phyloP scores from a whole-genome alignment of 1,284 basidiomycete species.

The Coniferiporia weirii region DNA sequence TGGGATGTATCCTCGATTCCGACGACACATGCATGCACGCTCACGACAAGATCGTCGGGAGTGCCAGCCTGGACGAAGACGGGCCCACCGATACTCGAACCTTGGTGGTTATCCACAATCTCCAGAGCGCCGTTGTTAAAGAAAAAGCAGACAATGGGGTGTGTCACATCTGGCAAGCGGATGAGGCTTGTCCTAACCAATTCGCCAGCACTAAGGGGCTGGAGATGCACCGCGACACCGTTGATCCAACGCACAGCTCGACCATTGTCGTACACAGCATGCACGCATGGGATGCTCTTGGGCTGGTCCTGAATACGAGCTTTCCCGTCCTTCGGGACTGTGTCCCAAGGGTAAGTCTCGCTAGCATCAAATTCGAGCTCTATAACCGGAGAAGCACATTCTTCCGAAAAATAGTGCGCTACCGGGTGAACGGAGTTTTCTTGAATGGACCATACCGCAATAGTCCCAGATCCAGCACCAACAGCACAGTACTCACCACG shows the following conservation, averaged over 20 bases:
- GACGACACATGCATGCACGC: slow-evolving; percentile 46
- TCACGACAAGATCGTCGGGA: slow-evolving; percentile 45
- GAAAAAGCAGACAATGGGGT: slow-evolving; percentile 51
- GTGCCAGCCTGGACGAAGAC: slow-evolving; percentile 43
- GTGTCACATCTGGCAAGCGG: slow-evolving; percentile 39
- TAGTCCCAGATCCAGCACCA: slow-evolving; percentile 56
- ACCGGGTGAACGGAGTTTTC: slow-evolving; percentile 36
- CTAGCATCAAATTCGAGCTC: slow-evolving; percentile 5
- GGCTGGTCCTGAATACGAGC: slow-evolving; percentile 4
- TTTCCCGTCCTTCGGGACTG: not conserved
- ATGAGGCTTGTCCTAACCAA: slow-evolving; percentile 35
- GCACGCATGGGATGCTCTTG: slow-evolving; percentile 28
- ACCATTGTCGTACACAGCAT: slow-evolving; percentile 55
- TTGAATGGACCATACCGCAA: slow-evolving; percentile 52
- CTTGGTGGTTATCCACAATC: slow-evolving; percentile 36
- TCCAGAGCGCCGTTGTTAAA: slow-evolving; percentile 62
- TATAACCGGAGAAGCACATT: slow-evolving; percentile 39
- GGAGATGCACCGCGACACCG: not conserved
- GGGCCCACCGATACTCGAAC: slow-evolving; percentile 31
- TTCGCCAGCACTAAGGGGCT: not conserved
- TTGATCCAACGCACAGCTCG: slow-evolving; percentile 45
- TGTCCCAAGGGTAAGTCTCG: not conserved
- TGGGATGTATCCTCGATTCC: slow-evolving; percentile 45
- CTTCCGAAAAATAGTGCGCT: slow-evolving; percentile 42
- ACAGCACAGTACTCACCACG: slow-evolving; percentile 54